Percentiles rank a stretch among this genome's conserved stretches.
Evolutionary conservation across 495 filamentous ascomycete species (phyloP).

Genomic region (Articulospora tetracladia): DNA sequence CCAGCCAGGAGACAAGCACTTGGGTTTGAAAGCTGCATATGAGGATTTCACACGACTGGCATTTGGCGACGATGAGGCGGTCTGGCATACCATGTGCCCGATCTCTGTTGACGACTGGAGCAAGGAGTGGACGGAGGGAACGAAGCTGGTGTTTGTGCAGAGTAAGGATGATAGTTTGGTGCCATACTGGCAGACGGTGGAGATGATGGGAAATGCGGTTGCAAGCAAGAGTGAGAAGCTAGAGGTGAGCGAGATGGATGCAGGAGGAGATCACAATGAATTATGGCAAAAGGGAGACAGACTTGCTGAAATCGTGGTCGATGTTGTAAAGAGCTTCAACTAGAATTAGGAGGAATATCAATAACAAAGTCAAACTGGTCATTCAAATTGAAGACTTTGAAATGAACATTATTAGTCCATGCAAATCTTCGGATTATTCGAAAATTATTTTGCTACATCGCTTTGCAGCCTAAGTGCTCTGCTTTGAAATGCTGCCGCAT

Average conservation of each 20-base stretch:
- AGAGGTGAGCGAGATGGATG: neutral
- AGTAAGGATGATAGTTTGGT: conserved; percentile 33
- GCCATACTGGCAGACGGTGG: neutral
- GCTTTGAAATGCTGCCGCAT: too few species aligned
- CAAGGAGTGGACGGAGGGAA: conserved; percentile 3
- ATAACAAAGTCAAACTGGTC: neutral
- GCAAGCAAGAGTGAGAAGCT: neutral
- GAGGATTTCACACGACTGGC: neutral
- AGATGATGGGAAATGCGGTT: neutral
- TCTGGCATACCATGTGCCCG: conserved; percentile 2
- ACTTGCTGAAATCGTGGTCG: neutral
- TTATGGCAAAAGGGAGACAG: neutral
- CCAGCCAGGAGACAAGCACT: conserved; percentile 4
- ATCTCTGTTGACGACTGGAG: neutral
- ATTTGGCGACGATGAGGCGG: conserved; percentile 6
- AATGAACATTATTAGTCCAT: too few species aligned
- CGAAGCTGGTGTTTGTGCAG: conserved; percentile 28
- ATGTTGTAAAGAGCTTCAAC: neutral
- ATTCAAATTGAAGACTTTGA: too few species aligned
- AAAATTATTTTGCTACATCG: too few species aligned
- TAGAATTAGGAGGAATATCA: neutral
- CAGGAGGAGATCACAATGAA: neutral
- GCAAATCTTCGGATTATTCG: too few species aligned
- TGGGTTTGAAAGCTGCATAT: conserved; percentile 1
- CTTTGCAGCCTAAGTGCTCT: too few species aligned